These are phyloP conservation scores for Neurospora sp. DNA, from an alignment of 495 filamentous ascomycete species.

Conservation along the genomic window DNA sequence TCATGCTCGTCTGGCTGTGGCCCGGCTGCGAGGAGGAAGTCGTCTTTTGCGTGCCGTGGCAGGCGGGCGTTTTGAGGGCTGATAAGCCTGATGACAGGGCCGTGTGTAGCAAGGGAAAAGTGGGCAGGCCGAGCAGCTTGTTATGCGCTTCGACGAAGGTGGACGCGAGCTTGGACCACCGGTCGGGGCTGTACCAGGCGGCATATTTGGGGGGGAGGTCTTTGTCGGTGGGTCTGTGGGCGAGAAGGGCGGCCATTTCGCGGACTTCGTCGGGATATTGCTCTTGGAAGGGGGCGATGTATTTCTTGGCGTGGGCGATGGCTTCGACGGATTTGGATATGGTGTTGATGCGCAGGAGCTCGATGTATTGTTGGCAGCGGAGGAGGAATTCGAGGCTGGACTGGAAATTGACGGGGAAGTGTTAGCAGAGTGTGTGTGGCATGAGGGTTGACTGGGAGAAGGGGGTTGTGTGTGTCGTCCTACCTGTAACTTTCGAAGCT, in stretches of 20 bases:
- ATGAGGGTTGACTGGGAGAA: not conserved
- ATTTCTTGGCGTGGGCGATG: constrained; percentile 71
- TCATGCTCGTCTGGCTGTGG: constrained; percentile 25
- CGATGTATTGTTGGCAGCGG: constrained; percentile 91
- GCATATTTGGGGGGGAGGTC: constrained; percentile 23
- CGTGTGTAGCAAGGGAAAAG: constrained; percentile 77
- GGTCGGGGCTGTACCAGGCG: constrained; percentile 56
- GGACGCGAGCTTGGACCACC: constrained; percentile 70
- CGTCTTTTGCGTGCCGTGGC: constrained; percentile 43
- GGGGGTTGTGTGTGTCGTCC: constrained; percentile 9
- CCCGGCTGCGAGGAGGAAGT: constrained; percentile 12
- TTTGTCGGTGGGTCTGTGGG: constrained; percentile 51
- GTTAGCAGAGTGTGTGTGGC: constrained; percentile 16
- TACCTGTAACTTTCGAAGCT: constrained; percentile 74
- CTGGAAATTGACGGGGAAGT: constrained; percentile 26
- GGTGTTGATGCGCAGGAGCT: constrained; percentile 61
- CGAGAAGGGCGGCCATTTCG: constrained; percentile 71
- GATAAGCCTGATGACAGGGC: constrained; percentile 87
- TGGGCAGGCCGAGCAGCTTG: constrained; percentile 72
- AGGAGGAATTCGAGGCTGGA: constrained; percentile 89
- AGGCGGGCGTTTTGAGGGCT: constrained; percentile 89
- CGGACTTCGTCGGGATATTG: constrained; percentile 58
- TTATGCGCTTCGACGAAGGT: constrained; percentile 82
- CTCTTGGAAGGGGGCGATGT: constrained; percentile 56
- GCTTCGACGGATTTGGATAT: constrained; percentile 58